These are phyloP conservation scores for Kitagawia praeruptora DNA, from an alignment of 129 eudicot species.

Conservation along the genomic window DNA sequence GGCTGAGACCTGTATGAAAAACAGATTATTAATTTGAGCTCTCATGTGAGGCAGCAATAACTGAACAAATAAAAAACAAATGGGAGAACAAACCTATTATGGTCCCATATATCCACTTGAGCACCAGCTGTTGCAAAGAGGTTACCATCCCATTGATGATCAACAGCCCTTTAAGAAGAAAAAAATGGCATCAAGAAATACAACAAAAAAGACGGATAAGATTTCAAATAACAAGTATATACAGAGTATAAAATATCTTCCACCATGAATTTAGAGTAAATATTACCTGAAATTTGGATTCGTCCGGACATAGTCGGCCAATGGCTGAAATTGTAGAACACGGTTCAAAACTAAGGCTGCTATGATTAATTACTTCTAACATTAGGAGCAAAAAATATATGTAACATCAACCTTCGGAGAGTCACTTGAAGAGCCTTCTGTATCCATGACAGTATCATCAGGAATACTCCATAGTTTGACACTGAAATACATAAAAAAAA, in stretches of 20 bases:
- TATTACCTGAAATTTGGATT: slow-evolving; percentile 63
- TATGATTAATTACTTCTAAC: not conserved
- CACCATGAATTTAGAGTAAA: not conserved
- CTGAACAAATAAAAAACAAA: slow-evolving; percentile 2
- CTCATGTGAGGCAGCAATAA: not conserved
- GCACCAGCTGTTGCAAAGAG: slow-evolving; percentile 95
- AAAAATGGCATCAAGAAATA: not conserved
- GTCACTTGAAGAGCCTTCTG: slow-evolving; percentile 29
- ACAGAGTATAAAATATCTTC: not conserved
- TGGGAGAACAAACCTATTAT: slow-evolving; percentile 48
- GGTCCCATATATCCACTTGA: slow-evolving; percentile 96
- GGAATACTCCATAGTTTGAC: slow-evolving; percentile 96
- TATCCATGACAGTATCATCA: slow-evolving; percentile 38
- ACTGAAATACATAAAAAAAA: slow-evolving; percentile 35
- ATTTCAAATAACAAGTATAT: not conserved
- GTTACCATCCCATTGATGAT: slow-evolving; percentile 85
- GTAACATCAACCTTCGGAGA: slow-evolving; percentile 42
- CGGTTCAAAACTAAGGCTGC: slow-evolving; percentile 10
- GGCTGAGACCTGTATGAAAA: slow-evolving; percentile 68
- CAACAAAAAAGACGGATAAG: not conserved
- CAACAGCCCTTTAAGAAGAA: slow-evolving; percentile 54
- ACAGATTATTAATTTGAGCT: not conserved
- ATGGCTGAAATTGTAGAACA: slow-evolving; percentile 41
- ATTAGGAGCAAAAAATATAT: not conserved
- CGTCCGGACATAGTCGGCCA: slow-evolving; percentile 62